phyloP scores from a whole-genome alignment of 192 early-diverging fungal genomes.

The Linnemannia hyalina region DNA sequence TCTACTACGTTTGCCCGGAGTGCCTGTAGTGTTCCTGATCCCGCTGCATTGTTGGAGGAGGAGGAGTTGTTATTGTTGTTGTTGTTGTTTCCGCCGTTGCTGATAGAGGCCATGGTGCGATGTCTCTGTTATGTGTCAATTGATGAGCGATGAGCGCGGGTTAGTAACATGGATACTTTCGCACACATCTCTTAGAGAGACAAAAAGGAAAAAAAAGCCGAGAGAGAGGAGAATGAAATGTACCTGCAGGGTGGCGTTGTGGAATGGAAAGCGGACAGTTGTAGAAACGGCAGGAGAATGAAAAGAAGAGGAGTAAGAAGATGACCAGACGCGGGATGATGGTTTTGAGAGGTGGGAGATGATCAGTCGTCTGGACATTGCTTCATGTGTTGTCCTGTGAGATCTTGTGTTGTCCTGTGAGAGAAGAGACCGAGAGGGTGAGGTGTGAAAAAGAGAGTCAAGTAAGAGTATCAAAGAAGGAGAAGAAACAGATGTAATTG shows the following conservation, averaged over 20 bases:
- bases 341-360: conserved; percentile 20
- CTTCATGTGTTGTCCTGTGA: neutral
- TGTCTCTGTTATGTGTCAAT: neutral
- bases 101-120: neutral
- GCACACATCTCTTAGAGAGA: neutral
- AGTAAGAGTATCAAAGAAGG: neutral
- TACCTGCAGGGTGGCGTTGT: neutral
- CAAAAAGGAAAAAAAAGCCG: neutral
- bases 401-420: neutral
- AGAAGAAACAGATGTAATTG: neutral
- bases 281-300: neutral
- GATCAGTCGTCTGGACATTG: conserved; percentile 33
- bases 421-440: no score
- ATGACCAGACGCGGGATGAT: conserved; percentile 5
- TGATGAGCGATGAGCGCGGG: neutral
- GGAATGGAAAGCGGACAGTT: neutral
- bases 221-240: neutral
- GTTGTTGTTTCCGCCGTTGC: conserved; percentile 8
- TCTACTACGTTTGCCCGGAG: conserved; percentile 44
- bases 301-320: neutral
- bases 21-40: conserved; percentile 43
- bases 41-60: conserved; percentile 12
- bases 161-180: neutral
- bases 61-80: neutral
- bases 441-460: neutral